Conservation (phyloP, 2,329 filamentous ascomycete species). For the Stagonosporopsis tanaceti region DNA sequence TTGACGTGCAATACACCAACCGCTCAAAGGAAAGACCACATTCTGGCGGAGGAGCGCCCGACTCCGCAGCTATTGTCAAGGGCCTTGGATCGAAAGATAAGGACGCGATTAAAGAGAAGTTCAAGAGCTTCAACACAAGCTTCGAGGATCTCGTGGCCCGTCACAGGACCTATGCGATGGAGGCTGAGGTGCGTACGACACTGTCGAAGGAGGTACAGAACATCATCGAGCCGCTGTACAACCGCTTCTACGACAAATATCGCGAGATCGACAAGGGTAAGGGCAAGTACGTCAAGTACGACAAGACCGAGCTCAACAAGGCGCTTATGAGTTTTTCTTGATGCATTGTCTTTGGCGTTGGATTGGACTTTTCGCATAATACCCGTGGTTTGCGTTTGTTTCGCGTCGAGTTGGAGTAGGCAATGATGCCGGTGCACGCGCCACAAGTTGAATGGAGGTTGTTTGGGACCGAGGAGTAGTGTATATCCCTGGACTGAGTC, state of each 20-base stretch:
- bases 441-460: constrained; percentile 3
- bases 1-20: constrained; percentile 91
- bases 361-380: constrained; percentile 40
- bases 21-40: constrained; percentile 69
- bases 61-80: constrained; percentile 86
- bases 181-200: constrained; percentile 83
- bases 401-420: neutral
- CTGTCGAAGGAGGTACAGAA: constrained; percentile 86
- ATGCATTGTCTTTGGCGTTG: constrained; percentile 30
- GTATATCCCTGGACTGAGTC: neutral
- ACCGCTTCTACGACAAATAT: constrained; percentile 95
- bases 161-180: constrained; percentile 88
- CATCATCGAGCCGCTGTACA: constrained; percentile 93
- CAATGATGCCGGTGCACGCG: constrained; percentile 1
- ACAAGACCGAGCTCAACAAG: constrained; percentile 80
- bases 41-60: constrained; percentile 64
- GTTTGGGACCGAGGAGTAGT: constrained; percentile 4
- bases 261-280: constrained; percentile 98
- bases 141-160: constrained; percentile 88
- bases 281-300: constrained; percentile 98
- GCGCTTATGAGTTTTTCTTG: constrained; percentile 59
- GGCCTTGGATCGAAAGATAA: constrained; percentile 87
- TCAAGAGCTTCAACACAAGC: constrained; percentile 84
- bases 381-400: constrained; percentile 39
- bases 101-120: constrained; percentile 96